These are phyloP conservation scores for Fusarium pininemorale DNA, from an alignment of 2,329 filamentous ascomycete species.

Conservation along the genomic window DNA sequence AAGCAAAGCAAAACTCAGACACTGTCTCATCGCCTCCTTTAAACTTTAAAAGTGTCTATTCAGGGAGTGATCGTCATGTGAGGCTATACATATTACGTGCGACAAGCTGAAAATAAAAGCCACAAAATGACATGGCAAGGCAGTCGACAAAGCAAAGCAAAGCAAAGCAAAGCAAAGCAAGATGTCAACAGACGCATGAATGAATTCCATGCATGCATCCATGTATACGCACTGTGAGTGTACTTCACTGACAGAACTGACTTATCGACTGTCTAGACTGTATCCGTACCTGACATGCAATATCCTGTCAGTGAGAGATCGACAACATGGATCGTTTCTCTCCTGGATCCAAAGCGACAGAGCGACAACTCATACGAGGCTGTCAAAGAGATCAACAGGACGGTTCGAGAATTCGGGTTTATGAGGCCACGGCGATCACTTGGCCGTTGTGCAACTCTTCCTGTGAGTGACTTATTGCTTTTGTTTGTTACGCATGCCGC, in stretches of 20 bases:
- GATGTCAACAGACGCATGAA: neutral
- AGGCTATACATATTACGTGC: neutral
- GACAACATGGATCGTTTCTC: conserved; percentile 17
- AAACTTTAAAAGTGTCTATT: neutral
- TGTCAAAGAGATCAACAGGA: conserved; percentile 6
- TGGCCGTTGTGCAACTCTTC: neutral
- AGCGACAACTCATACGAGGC: conserved; percentile 13
- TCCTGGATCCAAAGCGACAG: neutral
- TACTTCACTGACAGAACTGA: neutral
- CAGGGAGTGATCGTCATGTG: neutral
- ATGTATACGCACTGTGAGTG: neutral
- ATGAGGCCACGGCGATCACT: conserved; percentile 7
- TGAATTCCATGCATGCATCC: neutral
- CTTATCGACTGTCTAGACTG: neutral
- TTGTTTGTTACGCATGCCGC: neutral
- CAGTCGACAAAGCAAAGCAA: neutral
- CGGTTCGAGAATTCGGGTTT: neutral
- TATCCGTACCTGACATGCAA: neutral
- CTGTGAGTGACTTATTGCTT: neutral
- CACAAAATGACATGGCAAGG: neutral
- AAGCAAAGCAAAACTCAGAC: conserved; percentile 5
- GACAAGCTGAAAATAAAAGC: neutral
- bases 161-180: neutral
- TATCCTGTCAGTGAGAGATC: conserved; percentile 5
- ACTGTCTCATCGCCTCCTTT: neutral